A percentile compares a stretch with the other conserved stretches of the same genome.
Conservation (phyloP, 1,284 basidiomycete species). For the Laetiporus sulphureus region DNA sequence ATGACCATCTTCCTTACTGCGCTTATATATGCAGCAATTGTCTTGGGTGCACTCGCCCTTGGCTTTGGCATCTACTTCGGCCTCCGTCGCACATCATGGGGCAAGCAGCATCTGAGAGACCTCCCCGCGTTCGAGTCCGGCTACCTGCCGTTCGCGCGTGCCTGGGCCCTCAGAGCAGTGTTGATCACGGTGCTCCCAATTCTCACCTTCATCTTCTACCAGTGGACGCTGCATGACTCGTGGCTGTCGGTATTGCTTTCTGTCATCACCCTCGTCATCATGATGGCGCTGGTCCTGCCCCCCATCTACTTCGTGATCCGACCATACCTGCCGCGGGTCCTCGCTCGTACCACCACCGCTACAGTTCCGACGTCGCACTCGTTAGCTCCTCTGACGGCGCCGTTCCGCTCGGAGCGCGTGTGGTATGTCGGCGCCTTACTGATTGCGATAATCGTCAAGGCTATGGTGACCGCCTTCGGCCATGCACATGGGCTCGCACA, state of each 20-base stretch:
- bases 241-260: constrained; percentile 71
- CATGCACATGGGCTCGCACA: constrained; percentile 63
- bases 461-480: constrained; percentile 72
- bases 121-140: constrained; percentile 3
- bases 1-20: constrained; percentile 73
- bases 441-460: constrained; percentile 51
- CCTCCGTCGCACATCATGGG: constrained; percentile 24
- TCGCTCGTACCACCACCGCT: constrained; percentile 30
- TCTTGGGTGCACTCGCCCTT: constrained; percentile 43
- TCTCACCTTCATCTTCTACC: constrained; percentile 75
- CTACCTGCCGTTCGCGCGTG: constrained; percentile 42
- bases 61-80: constrained; percentile 39
- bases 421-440: constrained; percentile 54
- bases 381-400: constrained; percentile 46
- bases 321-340: constrained; percentile 24
- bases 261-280: constrained; percentile 55
- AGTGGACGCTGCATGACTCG: constrained; percentile 85
- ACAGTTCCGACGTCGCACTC: constrained; percentile 17
- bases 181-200: constrained; percentile 64
- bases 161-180: constrained; percentile 55
- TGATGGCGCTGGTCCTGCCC: constrained; percentile 41
- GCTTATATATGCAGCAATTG: constrained; percentile 58
- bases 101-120: constrained; percentile 17
- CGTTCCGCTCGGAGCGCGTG: constrained; percentile 49
- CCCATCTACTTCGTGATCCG: constrained; percentile 40